Evolutionary conservation across 768 basidiomycete species (phyloP), one percentile per base, ranked within the genome.

Genomic region (Amanita rimosa): DNA sequence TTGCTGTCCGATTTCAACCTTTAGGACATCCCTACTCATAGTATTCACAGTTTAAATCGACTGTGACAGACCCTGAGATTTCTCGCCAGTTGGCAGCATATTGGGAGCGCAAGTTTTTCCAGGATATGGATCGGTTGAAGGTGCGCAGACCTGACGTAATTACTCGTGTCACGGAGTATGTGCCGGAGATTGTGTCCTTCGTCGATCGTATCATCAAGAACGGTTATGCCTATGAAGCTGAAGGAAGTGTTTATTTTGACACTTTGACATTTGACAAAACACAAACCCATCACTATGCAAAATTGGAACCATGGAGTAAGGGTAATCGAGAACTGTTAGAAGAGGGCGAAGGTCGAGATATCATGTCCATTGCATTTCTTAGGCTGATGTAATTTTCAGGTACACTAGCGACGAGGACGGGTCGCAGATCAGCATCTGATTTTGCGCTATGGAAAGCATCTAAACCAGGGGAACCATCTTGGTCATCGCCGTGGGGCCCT

Each of bases 391-490:
- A 17, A 53, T 42, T 29, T 41, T 24, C 37, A 73, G 71, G 69
- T 40, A 62, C 69, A 10, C 55, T 72, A 46, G 64, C 67, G n/a
- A 65, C 54, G 50, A 73, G 75, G 31, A 67, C 65, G 16, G 82
- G 83, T 8, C 83, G 85, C 58, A 78, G 85, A 48, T 85, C 89
- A n/a, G 63, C 82, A 1, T 75, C 93, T 6, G 96, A 99, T 66
- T 99, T 99, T 64, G 96, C 96, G 4, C 71, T 99, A 10, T 99
- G 96, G 96, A 99, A 99, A 67, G 82, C 87, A 2, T 90, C 91
- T 26, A 95, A 93, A 69, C 80, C 91, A 2, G 96, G 96, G 6
- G 96, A 99, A 63, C 96, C 96, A 2, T 83, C 83, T 3, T 99
- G 96, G 95, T 79, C 84, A 0, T 96, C 93, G 9, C 85, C 91